Base-by-base conservation (phyloP, 2,329 filamentous ascomycete genomes). In the Colletotrichum cereale region DNA sequence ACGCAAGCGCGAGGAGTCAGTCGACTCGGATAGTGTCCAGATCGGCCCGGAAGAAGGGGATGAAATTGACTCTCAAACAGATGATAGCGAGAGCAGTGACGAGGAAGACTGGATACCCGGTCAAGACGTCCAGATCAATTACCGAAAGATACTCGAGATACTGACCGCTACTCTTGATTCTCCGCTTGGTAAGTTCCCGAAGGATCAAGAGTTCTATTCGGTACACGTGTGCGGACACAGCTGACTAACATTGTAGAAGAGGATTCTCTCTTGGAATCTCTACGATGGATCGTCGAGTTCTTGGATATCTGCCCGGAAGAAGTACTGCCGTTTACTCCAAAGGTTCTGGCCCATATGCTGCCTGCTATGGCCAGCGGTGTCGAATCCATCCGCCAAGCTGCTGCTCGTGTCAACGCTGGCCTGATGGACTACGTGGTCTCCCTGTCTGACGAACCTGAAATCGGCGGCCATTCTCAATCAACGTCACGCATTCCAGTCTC, bases 291-390 rank as follows among this genome's bases (percentile, higher is more conserved):
- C 74, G 95, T 98, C 75, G 93, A 93, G 71, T 98, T 99, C 79
- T 92, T 99, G 75, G 95, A 98, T 74, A 98, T 99, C 56, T 98
- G 95, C 76, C 96, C 96, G 0, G 96, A 98, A 79, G 96, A 99
- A 78, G 97, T 99, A 5, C 87, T 99, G 52, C 93, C 93, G 5
- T 98, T 98, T 80, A 96, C 97, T 0, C 97, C 97, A 29, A 93
- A 94, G 75, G 91, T 99, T 38, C 84, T 99, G 53, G 94, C 95
- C 1, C 94, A 98, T 77, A 92, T 99, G 67, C 88, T 99, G 36
- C 97, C 96, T 21, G 95, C 95, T 36, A 94, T 99, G 88, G 96
- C 96, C 6, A 97, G 95, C 78, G 93, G 92, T 63, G 93, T 96
- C 16, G 95, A 98, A 75, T 90, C 92, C 53, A 97, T 98, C 73